Conservation (phyloP, 306 rosid genomes). For the Delonix regia region DNA sequence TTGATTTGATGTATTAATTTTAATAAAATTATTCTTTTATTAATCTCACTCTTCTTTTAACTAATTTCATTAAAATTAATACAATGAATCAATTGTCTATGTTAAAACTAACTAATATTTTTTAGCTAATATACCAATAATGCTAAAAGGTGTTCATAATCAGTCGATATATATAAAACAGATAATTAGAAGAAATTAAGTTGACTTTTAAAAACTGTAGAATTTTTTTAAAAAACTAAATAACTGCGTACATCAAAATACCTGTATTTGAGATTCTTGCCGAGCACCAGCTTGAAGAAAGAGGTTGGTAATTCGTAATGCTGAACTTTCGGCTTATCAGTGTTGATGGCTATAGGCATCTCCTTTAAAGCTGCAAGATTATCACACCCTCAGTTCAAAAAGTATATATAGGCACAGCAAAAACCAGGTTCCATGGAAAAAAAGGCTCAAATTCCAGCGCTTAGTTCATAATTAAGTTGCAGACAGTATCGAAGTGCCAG, state of each 20-base stretch:
- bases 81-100: no score
- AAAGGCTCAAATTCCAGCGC: not conserved
- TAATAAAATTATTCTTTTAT: no score
- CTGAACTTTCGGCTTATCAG: conserved; percentile 75
- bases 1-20: no score
- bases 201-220: no score
- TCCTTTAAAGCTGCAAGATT: conserved; percentile 63
- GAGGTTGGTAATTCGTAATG: conserved; percentile 91
- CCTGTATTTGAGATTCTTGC: conserved; percentile 87
- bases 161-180: no score
- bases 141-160: no score
- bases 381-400: conserved; percentile 5
- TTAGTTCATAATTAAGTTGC: not conserved
- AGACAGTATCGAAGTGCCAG: not conserved
- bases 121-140: no score
- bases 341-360: conserved; percentile 87
- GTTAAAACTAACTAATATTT: no score
- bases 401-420: not conserved
- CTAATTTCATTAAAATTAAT: no score
- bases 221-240: no score
- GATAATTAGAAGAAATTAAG: no score
- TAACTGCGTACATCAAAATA: conserved; percentile 37
- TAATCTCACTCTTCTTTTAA: no score
- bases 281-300: conserved; percentile 89
- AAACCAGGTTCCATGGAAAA: not conserved